A percentile compares a stretch with the other conserved stretches of the same genome.
These are phyloP conservation scores for Chernovozyma sophiae-reginae DNA, from an alignment of 1,139 yeast genomes.

Conservation along the genomic window DNA sequence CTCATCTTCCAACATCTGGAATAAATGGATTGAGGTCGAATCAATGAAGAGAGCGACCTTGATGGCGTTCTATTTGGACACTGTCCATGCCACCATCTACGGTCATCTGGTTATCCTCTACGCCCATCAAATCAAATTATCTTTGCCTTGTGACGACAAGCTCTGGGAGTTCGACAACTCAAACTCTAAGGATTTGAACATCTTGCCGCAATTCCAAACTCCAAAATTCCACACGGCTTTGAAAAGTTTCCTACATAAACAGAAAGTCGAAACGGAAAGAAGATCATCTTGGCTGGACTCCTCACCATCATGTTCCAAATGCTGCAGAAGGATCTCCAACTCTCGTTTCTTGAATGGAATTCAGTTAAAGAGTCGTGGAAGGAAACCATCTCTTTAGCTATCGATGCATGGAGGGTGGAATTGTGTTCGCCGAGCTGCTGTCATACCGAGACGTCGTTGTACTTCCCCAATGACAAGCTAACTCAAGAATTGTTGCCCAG, in stretches of 20 bases:
- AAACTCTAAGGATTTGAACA: neutral
- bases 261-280: conserved; percentile 50
- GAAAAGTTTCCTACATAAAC: conserved; percentile 51
- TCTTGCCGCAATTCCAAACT: conserved; percentile 6
- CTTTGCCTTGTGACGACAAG: conserved; percentile 29
- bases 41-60: conserved; percentile 29
- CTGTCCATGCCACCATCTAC: conserved; percentile 30
- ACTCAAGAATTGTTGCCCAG: neutral
- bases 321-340: conserved; percentile 64
- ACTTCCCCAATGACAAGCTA: conserved; percentile 9
- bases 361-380: conserved; percentile 50
- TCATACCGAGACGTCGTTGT: conserved; percentile 19
- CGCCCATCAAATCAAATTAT: conserved; percentile 28
- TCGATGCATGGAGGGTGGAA: conserved; percentile 52
- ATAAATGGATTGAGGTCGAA: conserved; percentile 30
- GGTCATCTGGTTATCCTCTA: conserved; percentile 25
- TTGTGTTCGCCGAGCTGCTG: conserved; percentile 28
- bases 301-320: conserved; percentile 65
- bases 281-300: conserved; percentile 62
- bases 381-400: conserved; percentile 57
- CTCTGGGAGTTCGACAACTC: conserved; percentile 20
- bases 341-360: conserved; percentile 31
- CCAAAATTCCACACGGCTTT: conserved; percentile 49
- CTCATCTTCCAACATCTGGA: conserved; percentile 14
- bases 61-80: conserved; percentile 30